Percentiles rank a stretch among this genome's conserved stretches.
These are phyloP conservation scores for Russula dissimulans DNA, from an alignment of 768 basidiomycete genomes.

Conservation along the genomic window DNA sequence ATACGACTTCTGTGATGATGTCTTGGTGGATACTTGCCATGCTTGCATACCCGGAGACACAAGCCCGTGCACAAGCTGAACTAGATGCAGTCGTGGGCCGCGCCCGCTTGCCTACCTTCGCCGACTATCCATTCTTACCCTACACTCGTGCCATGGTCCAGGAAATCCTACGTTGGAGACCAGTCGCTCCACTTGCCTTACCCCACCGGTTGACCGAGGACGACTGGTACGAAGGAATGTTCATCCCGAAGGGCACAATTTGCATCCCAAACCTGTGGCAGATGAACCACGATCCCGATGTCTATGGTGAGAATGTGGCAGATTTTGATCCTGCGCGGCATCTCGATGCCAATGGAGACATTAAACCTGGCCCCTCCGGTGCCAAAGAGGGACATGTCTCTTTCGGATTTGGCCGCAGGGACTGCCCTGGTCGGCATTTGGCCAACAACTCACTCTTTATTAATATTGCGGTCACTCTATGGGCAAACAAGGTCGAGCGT, in stretches of 20 bases:
- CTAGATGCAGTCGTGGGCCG: background rate
- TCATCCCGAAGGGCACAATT: background rate
- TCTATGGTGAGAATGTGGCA: background rate
- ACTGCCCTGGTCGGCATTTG: background rate
- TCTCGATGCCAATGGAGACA: background rate
- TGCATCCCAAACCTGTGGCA: background rate
- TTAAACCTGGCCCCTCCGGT: background rate
- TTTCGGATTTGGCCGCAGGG: background rate
- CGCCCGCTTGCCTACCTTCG: background rate
- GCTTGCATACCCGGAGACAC: background rate
- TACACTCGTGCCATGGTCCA: background rate
- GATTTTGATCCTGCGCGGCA: background rate
- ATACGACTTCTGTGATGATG: background rate
- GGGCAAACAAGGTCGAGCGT: background rate
- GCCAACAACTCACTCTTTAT: background rate
- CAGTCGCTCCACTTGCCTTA: background rate
- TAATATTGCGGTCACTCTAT: background rate
- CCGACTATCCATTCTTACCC: background rate
- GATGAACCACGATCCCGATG: background rate
- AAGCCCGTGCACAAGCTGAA: background rate
- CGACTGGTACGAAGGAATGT: background rate
- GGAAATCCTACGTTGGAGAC: background rate
- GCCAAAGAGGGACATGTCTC: background rate
- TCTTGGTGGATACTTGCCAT: background rate
- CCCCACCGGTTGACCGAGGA: background rate